Conservation (phyloP, 129 eudicot species). For the Mikania micrantha region DNA sequence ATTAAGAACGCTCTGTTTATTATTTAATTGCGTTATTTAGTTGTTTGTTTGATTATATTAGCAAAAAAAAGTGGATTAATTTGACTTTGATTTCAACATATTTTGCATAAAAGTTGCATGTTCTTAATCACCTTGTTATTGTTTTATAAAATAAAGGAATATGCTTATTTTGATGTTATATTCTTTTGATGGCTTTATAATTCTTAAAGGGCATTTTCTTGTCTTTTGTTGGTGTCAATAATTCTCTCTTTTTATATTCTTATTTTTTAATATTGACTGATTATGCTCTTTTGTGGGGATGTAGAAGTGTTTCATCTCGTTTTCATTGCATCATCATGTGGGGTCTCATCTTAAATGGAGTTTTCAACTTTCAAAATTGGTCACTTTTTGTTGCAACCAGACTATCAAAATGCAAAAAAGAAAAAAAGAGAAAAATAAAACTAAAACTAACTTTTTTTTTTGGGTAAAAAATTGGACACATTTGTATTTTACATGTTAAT, state of each 20-base stretch:
- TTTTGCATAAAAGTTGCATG: not conserved
- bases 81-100: not conserved
- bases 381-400: not conserved
- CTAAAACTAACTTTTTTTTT: too few relatives aligned
- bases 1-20: constrained; percentile 19
- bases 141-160: not conserved
- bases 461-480: not conserved
- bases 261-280: constrained; percentile 7
- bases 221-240: constrained; percentile 5
- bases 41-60: not conserved
- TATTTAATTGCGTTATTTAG: not conserved
- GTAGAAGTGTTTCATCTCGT: constrained; percentile 18
- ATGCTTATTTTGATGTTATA: not conserved
- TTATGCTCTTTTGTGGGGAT: constrained; percentile 11
- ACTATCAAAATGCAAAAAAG: not conserved
- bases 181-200: constrained; percentile 1
- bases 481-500: not conserved
- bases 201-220: not conserved
- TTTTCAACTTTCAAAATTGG: constrained; percentile 12
- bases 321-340: constrained; percentile 21
- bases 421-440: too few relatives aligned
- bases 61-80: not conserved
- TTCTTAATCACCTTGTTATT: not conserved
- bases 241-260: too few relatives aligned
- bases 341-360: constrained; percentile 21